These are phyloP conservation scores for Eremochloa ophiuroides DNA, from an alignment of 176 grass and related monocot species.

Conservation along the genomic window DNA sequence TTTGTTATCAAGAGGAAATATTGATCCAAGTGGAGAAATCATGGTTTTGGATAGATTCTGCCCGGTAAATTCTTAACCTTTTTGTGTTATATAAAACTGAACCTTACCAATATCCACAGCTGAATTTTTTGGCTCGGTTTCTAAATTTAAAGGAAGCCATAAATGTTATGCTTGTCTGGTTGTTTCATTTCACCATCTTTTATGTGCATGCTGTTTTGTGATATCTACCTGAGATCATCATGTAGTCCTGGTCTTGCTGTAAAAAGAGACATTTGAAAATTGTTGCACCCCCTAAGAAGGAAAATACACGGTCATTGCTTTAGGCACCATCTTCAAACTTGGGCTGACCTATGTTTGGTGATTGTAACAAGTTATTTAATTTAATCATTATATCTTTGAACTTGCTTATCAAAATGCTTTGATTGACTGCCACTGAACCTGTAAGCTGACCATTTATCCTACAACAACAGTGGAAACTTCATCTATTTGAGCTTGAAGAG, in stretches of 20 bases:
- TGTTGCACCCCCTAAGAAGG: not conserved
- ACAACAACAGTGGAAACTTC: constrained; percentile 75
- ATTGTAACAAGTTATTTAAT: not conserved
- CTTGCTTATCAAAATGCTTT: not conserved
- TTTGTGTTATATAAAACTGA: not conserved
- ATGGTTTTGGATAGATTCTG: constrained; percentile 87
- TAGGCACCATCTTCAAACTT: not conserved
- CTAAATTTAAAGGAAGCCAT: not conserved
- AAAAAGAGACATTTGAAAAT: not conserved
- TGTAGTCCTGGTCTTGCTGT: not conserved
- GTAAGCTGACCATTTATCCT: not conserved
- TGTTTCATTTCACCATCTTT: not conserved
- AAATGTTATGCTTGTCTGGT: not conserved
- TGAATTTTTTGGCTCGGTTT: not conserved
- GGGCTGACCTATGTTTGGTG: not conserved
- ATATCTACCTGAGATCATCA: not conserved
- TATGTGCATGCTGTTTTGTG: not conserved
- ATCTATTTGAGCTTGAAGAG: constrained; percentile 96
- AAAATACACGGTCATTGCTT: too few relatives aligned
- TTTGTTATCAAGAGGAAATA: constrained; percentile 66
- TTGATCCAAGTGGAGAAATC: constrained; percentile 94
- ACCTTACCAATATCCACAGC: not conserved
- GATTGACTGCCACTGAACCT: not conserved
- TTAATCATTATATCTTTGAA: not conserved
- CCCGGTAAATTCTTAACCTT: constrained; percentile 58